These are phyloP conservation scores for Neoscytalidium dimidiatum DNA, from an alignment of 2,329 filamentous ascomycete genomes.

Conservation along the genomic window DNA sequence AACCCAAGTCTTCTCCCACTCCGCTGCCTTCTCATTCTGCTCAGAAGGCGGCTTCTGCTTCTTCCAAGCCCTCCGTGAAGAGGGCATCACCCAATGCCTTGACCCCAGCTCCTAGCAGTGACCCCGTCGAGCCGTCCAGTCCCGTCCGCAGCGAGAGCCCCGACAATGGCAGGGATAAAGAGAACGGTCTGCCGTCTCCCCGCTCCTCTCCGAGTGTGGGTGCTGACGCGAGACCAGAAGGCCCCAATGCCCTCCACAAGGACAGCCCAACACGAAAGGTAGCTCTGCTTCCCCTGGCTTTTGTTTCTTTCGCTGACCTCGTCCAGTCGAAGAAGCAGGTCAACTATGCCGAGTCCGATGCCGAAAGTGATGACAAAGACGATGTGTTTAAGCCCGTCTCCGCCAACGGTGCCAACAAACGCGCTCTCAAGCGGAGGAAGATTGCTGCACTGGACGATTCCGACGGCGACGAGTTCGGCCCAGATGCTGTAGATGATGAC, in stretches of 20 bases:
- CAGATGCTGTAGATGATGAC: conserved; percentile 57
- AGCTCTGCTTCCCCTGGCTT: conserved; percentile 27
- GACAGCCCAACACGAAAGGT: conserved; percentile 84
- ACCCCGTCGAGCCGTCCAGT: conserved; percentile 66
- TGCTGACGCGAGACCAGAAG: conserved; percentile 46
- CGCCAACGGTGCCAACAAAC: conserved; percentile 44
- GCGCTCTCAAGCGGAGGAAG: conserved; percentile 59
- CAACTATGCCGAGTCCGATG: conserved; percentile 20
- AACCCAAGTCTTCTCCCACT: conserved; percentile 32
- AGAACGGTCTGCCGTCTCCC: conserved; percentile 51
- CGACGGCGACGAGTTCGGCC: conserved; percentile 69
- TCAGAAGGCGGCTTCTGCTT: not conserved
- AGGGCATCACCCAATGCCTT: conserved; percentile 47
- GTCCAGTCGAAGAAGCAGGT: conserved; percentile 46
- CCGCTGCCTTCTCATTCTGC: conserved; percentile 22
- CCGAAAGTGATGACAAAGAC: conserved; percentile 59
- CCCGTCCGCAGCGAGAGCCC: conserved; percentile 64
- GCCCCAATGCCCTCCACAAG: conserved; percentile 44
- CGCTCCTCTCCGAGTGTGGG: conserved; percentile 35
- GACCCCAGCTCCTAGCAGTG: conserved; percentile 81
- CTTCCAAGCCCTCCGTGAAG: conserved; percentile 24
- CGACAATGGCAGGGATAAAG: conserved; percentile 52
- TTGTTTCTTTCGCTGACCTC: too few relatives aligned
- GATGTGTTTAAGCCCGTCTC: conserved; percentile 65
- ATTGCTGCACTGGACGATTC: conserved; percentile 61